Evolutionary conservation across 768 basidiomycete species (phyloP), one percentile per base, ranked within the genome.

Genomic region (Pleurotus sapidus): DNA sequence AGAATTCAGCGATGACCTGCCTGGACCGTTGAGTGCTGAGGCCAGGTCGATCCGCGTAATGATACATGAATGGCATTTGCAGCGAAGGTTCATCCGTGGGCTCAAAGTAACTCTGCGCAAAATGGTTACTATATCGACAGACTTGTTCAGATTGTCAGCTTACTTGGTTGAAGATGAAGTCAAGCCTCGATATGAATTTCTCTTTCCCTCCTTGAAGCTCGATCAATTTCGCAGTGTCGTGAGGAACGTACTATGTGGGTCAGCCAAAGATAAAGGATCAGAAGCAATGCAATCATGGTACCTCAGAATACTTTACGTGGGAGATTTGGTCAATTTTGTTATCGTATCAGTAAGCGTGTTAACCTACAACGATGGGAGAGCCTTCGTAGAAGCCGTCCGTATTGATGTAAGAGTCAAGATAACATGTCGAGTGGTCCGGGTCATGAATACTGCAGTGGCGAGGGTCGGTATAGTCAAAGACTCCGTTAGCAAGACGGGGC

Each of bases 1-100:
- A 86, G 64, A 70, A 79, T 56, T 78, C 65, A 1, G 81, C 74
- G 49, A 86, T 79, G 17, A 80, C 73, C 62, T 83, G 77, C 27
- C 84, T 69, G 23, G 82, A 77, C n/a, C 79, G 69, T 61, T 82
- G 80, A 3, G 83, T 84, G 65, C 83, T 86, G 23, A 80, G 65
- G 2, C 83, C 84, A 0, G 86, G 84, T 4, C 74, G 70, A 64
- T 86, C 79, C 1, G 81, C 84, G 60, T 87, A 87, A 68, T 87
- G 84, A 62, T 86, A 86, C 84, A 86, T 86, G 67, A 78, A 84
- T 0, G 84, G 84, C 61, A 87, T 86, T 60, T 86, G 84, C 60
- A 85, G 82, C 1, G 84, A 84, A 1, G 84, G 84, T 62, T 87
- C 86, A 62, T 87, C 76, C 5, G 84, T 84, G 1, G 76, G 71